Percentiles rank a stretch among this genome's conserved stretches.
phyloP scores from a whole-genome alignment of 176 grass and related monocot genomes.

The Sorghum bicolor region DNA sequence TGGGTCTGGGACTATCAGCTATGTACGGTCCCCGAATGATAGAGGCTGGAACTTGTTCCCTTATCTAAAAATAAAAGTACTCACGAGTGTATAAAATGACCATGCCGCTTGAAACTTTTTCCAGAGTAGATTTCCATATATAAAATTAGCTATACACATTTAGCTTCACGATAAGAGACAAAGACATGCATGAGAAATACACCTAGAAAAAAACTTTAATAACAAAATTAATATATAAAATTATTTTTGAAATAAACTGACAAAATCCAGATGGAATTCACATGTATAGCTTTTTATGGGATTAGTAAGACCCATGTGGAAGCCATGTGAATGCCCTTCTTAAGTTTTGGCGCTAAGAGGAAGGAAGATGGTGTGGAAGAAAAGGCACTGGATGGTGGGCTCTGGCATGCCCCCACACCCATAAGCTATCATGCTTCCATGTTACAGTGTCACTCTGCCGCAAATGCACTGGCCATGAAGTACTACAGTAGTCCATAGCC shows the following conservation, averaged over 20 bases:
- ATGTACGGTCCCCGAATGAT: too few relatives aligned
- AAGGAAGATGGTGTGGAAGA: slow-evolving; percentile 5
- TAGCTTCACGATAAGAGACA: too few relatives aligned
- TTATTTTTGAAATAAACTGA: not conserved
- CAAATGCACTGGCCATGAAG: slow-evolving; percentile 22
- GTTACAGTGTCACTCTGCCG: slow-evolving; percentile 31
- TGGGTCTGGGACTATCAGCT: too few relatives aligned
- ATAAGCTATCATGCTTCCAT: slow-evolving; percentile 41
- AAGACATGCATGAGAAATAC: too few relatives aligned
- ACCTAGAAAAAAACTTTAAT: not conserved
- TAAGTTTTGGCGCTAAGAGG: not conserved
- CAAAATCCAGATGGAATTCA: not conserved
- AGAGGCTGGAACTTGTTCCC: too few relatives aligned
- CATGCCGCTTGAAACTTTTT: too few relatives aligned
- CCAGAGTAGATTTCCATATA: too few relatives aligned
- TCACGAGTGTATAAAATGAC: too few relatives aligned
- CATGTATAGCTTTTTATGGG: not conserved
- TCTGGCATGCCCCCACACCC: not conserved
- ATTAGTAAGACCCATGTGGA: slow-evolving; percentile 34
- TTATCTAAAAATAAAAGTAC: too few relatives aligned
- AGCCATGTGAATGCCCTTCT: slow-evolving; percentile 30
- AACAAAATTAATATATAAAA: not conserved
- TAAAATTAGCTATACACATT: too few relatives aligned
- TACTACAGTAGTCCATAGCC: not conserved
- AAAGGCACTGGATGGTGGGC: slow-evolving; percentile 1